Evolutionary conservation across 345 rosid species (phyloP).

Genomic region (Eucalyptus albens): DNA sequence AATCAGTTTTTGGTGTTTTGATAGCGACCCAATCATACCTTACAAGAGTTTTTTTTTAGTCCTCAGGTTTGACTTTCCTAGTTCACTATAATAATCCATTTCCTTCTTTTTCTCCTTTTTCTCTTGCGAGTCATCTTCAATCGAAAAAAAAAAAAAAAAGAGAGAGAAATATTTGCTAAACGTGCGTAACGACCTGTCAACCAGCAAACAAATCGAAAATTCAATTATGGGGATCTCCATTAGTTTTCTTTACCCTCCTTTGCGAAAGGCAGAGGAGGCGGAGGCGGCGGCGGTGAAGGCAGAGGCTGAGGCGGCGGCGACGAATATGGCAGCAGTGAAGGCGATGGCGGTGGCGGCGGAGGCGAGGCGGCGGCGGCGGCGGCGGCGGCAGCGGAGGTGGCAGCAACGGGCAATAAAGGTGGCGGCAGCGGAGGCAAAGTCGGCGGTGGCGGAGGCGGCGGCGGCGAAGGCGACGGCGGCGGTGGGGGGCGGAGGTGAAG

Average conservation of each 20-base stretch:
- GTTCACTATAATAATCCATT: not conserved
- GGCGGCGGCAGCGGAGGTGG: rapidly evolving
- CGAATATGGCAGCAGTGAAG: no score
- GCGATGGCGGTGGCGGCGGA: no score
- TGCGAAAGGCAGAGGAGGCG: no score
- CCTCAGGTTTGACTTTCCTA: not conserved
- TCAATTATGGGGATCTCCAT: no score
- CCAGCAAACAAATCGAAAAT: not conserved
- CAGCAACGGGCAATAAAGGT: rapidly evolving
- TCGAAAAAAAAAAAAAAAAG: no score
- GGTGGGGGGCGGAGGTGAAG: no score
- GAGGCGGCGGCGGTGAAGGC: no score
- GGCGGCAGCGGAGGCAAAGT: no score
- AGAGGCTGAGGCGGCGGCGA: rapidly evolving
- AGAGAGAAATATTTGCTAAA: constrained; percentile 5
- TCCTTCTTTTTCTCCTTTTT: not conserved
- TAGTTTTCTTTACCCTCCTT: no score
- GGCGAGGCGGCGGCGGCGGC: no score
- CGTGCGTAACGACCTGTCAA: not conserved
- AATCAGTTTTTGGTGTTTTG: not conserved
- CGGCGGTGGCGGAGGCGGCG: no score
- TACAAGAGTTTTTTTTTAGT: not conserved
- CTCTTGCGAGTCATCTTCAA: not conserved
- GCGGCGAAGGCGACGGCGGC: no score
- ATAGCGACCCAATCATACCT: not conserved